Evolutionary conservation across 139 green algal species (phyloP).

Genomic region (Gonium pectorale): DNA sequence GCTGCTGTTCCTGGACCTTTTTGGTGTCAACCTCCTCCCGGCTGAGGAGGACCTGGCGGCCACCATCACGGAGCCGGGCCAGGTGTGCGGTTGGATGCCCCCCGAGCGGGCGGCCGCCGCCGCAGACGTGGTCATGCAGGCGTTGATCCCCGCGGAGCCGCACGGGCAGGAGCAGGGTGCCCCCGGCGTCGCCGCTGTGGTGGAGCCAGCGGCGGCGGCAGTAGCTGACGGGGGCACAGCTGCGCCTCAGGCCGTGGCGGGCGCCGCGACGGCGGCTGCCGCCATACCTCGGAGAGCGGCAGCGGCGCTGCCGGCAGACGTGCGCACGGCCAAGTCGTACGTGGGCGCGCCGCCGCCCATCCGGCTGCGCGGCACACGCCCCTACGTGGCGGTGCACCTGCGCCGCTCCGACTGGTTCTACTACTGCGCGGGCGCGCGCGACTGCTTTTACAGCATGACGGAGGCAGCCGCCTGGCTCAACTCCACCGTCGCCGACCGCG

Average conservation of each 20-base stretch:
- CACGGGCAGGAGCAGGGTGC: too few relatives aligned
- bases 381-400: constrained; percentile 36
- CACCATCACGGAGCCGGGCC: not conserved
- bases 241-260: too few relatives aligned
- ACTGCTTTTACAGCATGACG: constrained; percentile 35
- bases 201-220: too few relatives aligned
- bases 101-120: not conserved
- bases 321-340: too few relatives aligned
- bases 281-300: too few relatives aligned
- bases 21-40: constrained; percentile 7
- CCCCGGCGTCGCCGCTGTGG: too few relatives aligned
- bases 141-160: not conserved
- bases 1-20: constrained; percentile 44
- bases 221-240: too few relatives aligned
- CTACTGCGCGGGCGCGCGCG: constrained; percentile 24
- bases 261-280: too few relatives aligned
- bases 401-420: constrained; percentile 46
- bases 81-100: constrained; percentile 39
- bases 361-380: not conserved
- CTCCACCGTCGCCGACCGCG: not conserved
- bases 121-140: constrained; percentile 6
- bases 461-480: constrained; percentile 27
- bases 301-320: too few relatives aligned
- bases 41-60: not conserved
- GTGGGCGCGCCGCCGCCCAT: constrained; percentile 3